Evolutionary conservation across 2,329 filamentous ascomycete genomes (phyloP).

Genomic region (Ustulina deusta): DNA sequence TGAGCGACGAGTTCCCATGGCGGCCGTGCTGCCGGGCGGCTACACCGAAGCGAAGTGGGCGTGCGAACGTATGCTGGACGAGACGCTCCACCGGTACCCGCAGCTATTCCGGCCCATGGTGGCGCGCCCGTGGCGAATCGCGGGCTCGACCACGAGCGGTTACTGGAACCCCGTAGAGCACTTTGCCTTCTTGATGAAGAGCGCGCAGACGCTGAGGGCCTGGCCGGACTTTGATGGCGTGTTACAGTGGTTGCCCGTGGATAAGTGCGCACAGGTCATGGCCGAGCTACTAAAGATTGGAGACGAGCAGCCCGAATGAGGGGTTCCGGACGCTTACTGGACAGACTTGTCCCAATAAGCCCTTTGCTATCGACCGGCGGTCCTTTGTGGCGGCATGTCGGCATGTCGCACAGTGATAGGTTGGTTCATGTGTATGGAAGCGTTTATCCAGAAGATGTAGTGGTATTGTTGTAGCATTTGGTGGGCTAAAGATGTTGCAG

Average conservation of each 20-base stretch:
- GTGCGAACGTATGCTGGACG: constrained; percentile 59
- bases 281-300: constrained; percentile 10
- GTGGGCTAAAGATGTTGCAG: too few relatives aligned
- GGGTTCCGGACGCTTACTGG: too few relatives aligned
- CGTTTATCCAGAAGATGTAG: too few relatives aligned
- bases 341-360: too few relatives aligned
- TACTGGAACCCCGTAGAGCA: constrained; percentile 62
- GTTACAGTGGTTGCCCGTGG: constrained; percentile 31
- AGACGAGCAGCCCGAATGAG: not conserved
- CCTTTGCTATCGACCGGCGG: too few relatives aligned
- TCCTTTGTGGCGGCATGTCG: too few relatives aligned
- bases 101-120: constrained; percentile 49
- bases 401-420: too few relatives aligned
- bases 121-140: constrained; percentile 58
- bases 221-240: constrained; percentile 38
- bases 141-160: constrained; percentile 53
- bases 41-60: constrained; percentile 61
- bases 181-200: constrained; percentile 57
- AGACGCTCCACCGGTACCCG: constrained; percentile 52
- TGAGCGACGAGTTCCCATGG: constrained; percentile 49
- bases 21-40: constrained; percentile 50
- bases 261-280: constrained; percentile 1
- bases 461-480: too few relatives aligned
- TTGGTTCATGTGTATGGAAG: too few relatives aligned
- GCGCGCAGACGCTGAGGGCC: constrained; percentile 51